Percentiles rank a stretch among this genome's conserved stretches.
Evolutionary conservation across 139 green algal genomes (phyloP).

Genomic region (Chlorella ohadii): DNA sequence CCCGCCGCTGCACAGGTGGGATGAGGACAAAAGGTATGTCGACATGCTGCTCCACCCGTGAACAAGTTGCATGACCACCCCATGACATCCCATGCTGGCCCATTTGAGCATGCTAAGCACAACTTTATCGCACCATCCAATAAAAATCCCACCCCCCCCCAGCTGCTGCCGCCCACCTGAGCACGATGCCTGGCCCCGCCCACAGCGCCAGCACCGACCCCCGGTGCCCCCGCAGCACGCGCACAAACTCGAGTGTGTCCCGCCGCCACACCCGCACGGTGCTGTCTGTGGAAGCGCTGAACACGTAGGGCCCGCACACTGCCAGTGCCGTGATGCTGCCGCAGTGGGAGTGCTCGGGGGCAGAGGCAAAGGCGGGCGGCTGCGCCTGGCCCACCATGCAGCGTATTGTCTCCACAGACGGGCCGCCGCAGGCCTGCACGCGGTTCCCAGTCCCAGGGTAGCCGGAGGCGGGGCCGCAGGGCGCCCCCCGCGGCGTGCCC

Average conservation of each 20-base stretch:
- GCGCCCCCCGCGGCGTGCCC: background rate
- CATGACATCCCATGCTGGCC: too few relatives aligned
- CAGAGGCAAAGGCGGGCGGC: constrained; percentile 8
- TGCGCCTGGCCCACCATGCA: constrained; percentile 11
- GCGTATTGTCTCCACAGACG: constrained; percentile 11
- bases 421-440: constrained; percentile 8
- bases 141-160: too few relatives aligned
- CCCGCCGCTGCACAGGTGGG: constrained; percentile 59
- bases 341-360: constrained; percentile 56
- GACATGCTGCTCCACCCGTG: too few relatives aligned
- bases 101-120: too few relatives aligned
- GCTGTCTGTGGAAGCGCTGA: constrained; percentile 58
- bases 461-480: background rate
- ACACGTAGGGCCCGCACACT: constrained; percentile 55
- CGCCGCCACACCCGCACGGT: constrained; percentile 79
- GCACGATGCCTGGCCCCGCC: constrained; percentile 64
- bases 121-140: too few relatives aligned
- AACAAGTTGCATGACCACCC: too few relatives aligned
- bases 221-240: constrained; percentile 71
- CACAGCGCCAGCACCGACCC: constrained; percentile 88
- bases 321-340: constrained; percentile 73
- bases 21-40: background rate
- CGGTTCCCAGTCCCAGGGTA: too few relatives aligned
- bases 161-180: constrained; percentile 50
- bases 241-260: constrained; percentile 60